Conservation (phyloP, 2,329 filamentous ascomycete species). For the Elsinoe australis region DNA sequence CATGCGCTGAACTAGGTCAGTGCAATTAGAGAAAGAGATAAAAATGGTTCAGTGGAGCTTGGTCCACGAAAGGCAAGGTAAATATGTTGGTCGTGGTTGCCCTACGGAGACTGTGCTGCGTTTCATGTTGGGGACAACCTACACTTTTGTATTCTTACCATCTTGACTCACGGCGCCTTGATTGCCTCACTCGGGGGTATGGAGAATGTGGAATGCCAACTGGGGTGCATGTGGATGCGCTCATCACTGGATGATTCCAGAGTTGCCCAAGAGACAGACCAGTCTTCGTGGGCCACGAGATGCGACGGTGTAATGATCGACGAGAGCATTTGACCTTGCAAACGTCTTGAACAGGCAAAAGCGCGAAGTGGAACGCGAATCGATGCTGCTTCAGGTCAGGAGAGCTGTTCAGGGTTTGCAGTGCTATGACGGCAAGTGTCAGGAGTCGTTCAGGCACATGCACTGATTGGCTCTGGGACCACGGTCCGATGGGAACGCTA, state of each 20-base stretch:
- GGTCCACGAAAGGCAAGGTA: no score
- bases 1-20: neutral
- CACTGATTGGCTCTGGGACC: neutral
- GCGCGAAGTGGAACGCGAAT: constrained; percentile 8
- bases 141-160: constrained; percentile 11
- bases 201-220: no score
- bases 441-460: constrained; percentile 13
- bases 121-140: constrained; percentile 5
- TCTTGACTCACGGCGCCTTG: no score
- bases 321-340: constrained; percentile 6
- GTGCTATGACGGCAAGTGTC: constrained; percentile 12
- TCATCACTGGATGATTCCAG: neutral
- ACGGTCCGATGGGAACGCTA: constrained; percentile 1
- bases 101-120: neutral
- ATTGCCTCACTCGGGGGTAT: no score
- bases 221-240: constrained; percentile 10
- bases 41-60: neutral
- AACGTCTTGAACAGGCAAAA: constrained; percentile 13
- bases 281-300: neutral
- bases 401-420: constrained; percentile 3
- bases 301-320: neutral
- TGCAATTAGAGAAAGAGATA: constrained; percentile 1
- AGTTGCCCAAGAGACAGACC: neutral
- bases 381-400: neutral
- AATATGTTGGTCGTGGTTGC: constrained; percentile 3